Base-by-base conservation (phyloP, 805 yeast genomes). In the Ogataea salicorniae region DNA sequence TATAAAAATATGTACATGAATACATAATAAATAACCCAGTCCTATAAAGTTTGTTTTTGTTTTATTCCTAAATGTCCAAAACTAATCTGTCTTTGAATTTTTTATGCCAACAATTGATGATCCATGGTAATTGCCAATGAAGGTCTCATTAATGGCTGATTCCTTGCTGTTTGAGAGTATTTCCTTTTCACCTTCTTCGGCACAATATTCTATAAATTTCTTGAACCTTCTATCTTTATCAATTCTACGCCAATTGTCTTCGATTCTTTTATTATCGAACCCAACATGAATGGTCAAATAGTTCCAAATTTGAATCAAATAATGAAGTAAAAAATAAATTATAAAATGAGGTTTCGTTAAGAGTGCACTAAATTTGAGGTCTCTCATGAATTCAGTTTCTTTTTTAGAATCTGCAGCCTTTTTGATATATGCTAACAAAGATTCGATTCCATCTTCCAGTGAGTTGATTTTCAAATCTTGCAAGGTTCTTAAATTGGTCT, bases 401-500 rank as follows among this genome's bases (percentile, higher is more conserved):
- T 26, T 26, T 26, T 26, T 26, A 11, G 31, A 9, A 9, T 26
- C 31, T 3, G 31, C 3, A 5, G 31, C 31, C 11, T 26, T 26
- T 26, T 26, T 5, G 9, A 26, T 26, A 9, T 26, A 3, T 9
- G 6, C 6, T 26, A 26, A 26, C 13, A 26, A 26, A 26, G 31
- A 26, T 26, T 26, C 41, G 22, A 63, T 52, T 16, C 51, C 52
- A 5, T 47, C 39, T 16, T 57, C 53, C 17, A 66, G 43, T 13
- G 59, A 46, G 26, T 49, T 51, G 40, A 46, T 80, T 72, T 66
- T 69, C 54, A 67, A 63, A 39, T 66, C 67, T 41, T 61, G 53
- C 37, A 69, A 46, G n/a, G 66, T 62, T 41, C 59, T 60, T 36
- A 67, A 51, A 40, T 81, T 74, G 26, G 81, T 82, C 55, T 83